Base-by-base conservation (phyloP, 257 asterid species). In the Solanum gandarillasii region DNA sequence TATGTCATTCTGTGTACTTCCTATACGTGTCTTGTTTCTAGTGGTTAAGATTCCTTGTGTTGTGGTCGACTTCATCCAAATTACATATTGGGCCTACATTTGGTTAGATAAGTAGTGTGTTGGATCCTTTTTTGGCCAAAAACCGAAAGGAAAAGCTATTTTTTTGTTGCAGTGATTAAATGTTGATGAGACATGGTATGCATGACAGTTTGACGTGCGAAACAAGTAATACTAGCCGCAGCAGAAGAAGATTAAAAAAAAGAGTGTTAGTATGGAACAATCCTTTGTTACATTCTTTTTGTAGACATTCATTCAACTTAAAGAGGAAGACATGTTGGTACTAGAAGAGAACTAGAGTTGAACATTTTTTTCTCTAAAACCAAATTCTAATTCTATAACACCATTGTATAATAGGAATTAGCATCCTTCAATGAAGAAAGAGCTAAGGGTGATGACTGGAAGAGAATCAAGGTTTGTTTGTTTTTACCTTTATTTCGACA, bases 301-400 rank as follows among this genome's bases (percentile, higher is more conserved):
- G 92, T 7, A 36, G 9, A 76, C 86, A 38, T 88, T 89, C 43
- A 34, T 88, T 12, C 83, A 88, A 88, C 91, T 90, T 31, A 88
- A 87, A 79, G 93, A 92, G 65, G 92, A 92, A 83, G 94, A 92
- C 78, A 76, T 32, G 82, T 55, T 86, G 25, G 86, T 92, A 16
- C 36, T 35, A 35, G 36, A 35, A 5, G 36, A 35, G 36, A 35
- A 35, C 36, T 5, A 35, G 36, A 35, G 36, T 35, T 35, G 36
- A 35, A 35, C 36, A 5, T 34, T 35, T 35, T 34, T 35, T 35
- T 35, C 36, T 5, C 41, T 88, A 83, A 88, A 38, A 36, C 39
- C 39, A 36, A 36, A 36, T 36, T 36, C 39, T 36, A 36, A 36
- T 36, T 36, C 39, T 36, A 7, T 36, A 36, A 36, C 39, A 7